These are phyloP conservation scores for Boletellus sp. DNA, from an alignment of 768 basidiomycete genomes.

Conservation along the genomic window DNA sequence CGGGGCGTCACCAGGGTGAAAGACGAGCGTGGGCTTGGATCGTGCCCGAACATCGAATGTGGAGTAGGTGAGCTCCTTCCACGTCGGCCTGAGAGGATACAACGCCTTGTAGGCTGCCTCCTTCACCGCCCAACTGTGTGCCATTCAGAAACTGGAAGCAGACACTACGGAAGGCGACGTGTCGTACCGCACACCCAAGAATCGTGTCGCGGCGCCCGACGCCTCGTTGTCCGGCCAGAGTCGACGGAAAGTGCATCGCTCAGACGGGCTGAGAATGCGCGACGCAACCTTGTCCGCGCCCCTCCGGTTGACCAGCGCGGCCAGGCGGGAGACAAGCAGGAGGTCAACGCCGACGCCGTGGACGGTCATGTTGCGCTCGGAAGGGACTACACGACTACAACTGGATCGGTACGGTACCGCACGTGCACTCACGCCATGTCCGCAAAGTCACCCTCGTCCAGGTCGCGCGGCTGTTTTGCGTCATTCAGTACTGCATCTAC, in stretches of 20 bases:
- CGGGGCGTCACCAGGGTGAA: constrained; percentile 7
- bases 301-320: constrained; percentile 48
- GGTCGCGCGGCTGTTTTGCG: constrained; percentile 70
- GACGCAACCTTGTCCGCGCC: constrained; percentile 45
- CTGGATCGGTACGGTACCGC: background rate
- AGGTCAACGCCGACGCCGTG: constrained; percentile 78
- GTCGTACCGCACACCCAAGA: constrained; percentile 68
- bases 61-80: constrained; percentile 68
- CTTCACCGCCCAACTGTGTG: constrained; percentile 71
- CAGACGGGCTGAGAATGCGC: constrained; percentile 56
- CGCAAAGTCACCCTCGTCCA: constrained; percentile 90
- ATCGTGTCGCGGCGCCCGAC: constrained; percentile 34
- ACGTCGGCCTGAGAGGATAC: constrained; percentile 63
- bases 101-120: constrained; percentile 87
- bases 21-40: constrained; percentile 43
- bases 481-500: constrained; percentile 5
- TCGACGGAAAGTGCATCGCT: constrained; percentile 37
- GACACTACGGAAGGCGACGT: background rate
- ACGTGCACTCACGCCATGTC: constrained; percentile 51
- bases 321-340: constrained; percentile 64
- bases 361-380: constrained; percentile 45
- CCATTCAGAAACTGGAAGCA: background rate
- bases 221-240: constrained; percentile 4
- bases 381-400: background rate
- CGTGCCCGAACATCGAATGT: constrained; percentile 29